phyloP scores from a whole-genome alignment of 768 basidiomycete genomes.

The Xerocomus brunneocitrinus region DNA sequence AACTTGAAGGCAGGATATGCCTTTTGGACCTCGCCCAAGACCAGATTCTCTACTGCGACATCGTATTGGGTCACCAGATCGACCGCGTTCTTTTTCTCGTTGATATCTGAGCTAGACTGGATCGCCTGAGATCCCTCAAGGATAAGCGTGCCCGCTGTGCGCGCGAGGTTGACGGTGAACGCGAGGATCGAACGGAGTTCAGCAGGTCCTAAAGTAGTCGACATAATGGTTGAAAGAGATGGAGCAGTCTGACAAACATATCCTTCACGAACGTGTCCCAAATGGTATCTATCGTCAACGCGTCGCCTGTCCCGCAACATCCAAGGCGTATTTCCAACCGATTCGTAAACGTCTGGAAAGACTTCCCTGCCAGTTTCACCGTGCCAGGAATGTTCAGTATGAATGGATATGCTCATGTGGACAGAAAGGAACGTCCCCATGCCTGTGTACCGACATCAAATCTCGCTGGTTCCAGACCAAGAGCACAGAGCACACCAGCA shows the following conservation, averaged over 20 bases:
- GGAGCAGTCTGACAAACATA: background rate
- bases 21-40: conserved; percentile 59
- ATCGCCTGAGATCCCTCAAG: conserved; percentile 75
- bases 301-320: too few species aligned
- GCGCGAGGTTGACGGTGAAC: conserved; percentile 70
- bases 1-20: conserved; percentile 78
- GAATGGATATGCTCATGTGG: too few species aligned
- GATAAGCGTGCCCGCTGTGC: conserved; percentile 70
- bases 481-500: too few species aligned
- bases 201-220: conserved; percentile 27
- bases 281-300: too few species aligned
- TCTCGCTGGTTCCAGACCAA: too few species aligned
- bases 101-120: conserved; percentile 51
- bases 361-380: too few species aligned
- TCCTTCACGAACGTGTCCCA: background rate
- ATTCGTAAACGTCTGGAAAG: too few species aligned
- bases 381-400: too few species aligned
- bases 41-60: conserved; percentile 82
- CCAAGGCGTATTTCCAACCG: too few species aligned
- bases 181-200: conserved; percentile 60
- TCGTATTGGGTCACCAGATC: conserved; percentile 96
- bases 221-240: conserved; percentile 23
- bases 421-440: too few species aligned
- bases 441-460: too few species aligned
- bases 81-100: conserved; percentile 90